Conservation (phyloP, 345 rosid genomes). For the Melaleuca alternifolia region DNA sequence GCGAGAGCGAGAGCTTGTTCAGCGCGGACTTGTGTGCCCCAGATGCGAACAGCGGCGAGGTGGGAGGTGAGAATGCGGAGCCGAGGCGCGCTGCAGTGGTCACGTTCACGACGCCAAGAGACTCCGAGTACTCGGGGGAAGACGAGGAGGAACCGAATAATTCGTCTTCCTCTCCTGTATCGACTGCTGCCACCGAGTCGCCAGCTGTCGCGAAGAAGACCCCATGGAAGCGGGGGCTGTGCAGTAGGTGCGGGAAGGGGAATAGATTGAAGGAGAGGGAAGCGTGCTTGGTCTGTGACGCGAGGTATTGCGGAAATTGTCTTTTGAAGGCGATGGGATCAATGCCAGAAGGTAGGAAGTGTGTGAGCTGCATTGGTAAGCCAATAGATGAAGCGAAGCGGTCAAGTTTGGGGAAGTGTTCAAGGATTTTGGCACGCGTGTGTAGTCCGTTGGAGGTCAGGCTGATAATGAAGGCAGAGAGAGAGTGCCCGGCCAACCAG, state of each 20-base stretch:
- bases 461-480: slow-evolving; percentile 61
- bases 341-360: slow-evolving; percentile 72
- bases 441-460: slow-evolving; percentile 41
- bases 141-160: background rate
- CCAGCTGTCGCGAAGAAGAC: slow-evolving; percentile 1
- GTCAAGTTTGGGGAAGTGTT: slow-evolving; percentile 32
- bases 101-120: slow-evolving; percentile 22
- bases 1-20: background rate
- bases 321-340: slow-evolving; percentile 65
- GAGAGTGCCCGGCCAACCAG: slow-evolving; percentile 49
- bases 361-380: slow-evolving; percentile 45
- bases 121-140: slow-evolving; percentile 17
- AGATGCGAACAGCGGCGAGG: background rate
- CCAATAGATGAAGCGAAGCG: slow-evolving; percentile 44
- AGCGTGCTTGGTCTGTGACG: slow-evolving; percentile 49
- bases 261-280: slow-evolving; percentile 35
- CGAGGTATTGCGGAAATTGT: slow-evolving; percentile 49
- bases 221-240: slow-evolving; percentile 16
- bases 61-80: background rate
- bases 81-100: slow-evolving; percentile 12
- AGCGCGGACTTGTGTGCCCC: background rate
- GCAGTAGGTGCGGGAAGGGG: slow-evolving; percentile 39
- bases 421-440: slow-evolving; percentile 29
- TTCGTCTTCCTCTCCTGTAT: slow-evolving; percentile 10
- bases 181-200: background rate